Evolutionary conservation across 495 filamentous ascomycete genomes (phyloP).

Genomic region (Tuber magnatum): DNA sequence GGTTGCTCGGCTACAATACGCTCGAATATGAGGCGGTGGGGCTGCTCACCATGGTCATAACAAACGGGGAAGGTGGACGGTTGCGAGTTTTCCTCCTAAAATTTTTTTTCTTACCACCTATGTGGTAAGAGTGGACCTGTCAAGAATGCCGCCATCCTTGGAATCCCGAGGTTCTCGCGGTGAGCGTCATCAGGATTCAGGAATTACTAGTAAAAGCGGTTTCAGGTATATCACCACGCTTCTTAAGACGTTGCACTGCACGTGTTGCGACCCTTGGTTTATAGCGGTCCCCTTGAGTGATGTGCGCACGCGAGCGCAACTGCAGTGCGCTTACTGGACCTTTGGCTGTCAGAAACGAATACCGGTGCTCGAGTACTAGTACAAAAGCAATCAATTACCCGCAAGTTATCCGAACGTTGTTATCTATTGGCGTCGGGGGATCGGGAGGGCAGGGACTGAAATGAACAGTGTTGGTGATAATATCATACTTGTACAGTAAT

Average conservation of each 20-base stretch:
- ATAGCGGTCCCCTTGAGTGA: not conserved
- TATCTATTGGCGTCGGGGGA: not conserved
- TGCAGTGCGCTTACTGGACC: not conserved
- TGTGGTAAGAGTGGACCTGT: not conserved
- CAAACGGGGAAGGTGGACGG: not conserved
- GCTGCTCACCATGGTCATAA: not conserved
- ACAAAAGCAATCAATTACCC: not conserved
- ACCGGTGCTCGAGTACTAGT: no score
- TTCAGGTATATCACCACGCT: not conserved
- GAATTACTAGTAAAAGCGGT: not conserved
- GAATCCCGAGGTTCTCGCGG: not conserved
- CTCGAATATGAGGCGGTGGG: not conserved
- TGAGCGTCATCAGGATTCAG: not conserved
- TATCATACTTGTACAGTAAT: not conserved
- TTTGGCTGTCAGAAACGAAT: not conserved
- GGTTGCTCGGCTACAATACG: not conserved
- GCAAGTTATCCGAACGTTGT: not conserved
- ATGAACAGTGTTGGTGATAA: not conserved
- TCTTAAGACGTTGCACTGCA: not conserved
- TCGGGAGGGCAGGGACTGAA: not conserved
- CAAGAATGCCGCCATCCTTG: not conserved
- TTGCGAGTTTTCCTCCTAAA: not conserved
- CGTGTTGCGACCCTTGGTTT: not conserved
- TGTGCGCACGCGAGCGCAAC: not conserved
- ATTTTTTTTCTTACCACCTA: not conserved